Evolutionary conservation across 2,329 filamentous ascomycete species (phyloP), one percentile per base, ranked within the genome.

Genomic region (Talaromyces sp.): DNA sequence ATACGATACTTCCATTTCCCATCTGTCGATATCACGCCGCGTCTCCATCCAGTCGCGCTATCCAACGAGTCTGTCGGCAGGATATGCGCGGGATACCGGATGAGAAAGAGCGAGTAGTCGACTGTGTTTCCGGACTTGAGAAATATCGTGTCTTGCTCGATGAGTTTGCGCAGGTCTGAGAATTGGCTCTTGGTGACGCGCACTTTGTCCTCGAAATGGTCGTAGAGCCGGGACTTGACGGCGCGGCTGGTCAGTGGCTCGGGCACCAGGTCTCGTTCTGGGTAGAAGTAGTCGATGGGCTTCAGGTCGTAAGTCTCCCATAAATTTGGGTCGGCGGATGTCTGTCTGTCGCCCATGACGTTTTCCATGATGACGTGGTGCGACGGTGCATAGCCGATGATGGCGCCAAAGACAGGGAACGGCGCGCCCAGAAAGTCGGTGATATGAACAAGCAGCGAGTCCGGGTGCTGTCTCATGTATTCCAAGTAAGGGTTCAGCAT

Each of bases 361-460:
- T 91, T 91, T 71, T 91, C 89, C 89, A 91, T 91, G 67, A 91
- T 80, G 62, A 91, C 88, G 68, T 91, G 88, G 65, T 90, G 88
- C 0, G 84, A 85, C 0, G 89, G 88, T 0, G 86, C 84, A 1
- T 82, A 74, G 4, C 86, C 82, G 0, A 90, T 65, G 0, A 86
- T 66, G 1, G 82, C 80, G 0, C 88, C 89, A 1, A 91, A 68
- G 0, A 86, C 85, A 0, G 73, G 66, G 10, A 81, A 79, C 0
- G 82, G 79, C 0, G 82, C 80, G 56, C 84, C 81, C 0, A 90
- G 77, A 61, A 91, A 85, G 70, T 91, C 87, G 26, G 85, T 89
- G 67, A 91, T 91, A 56, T 87, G 85, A 5, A 90, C 84, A 0
- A 91, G 79, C 0, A 91, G 75, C 3, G 86, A 89, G 29, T 78